Evolutionary conservation across 176 grass and related monocot species (phyloP), one percentile per base, ranked within the genome.

Genomic region (Cenchrus purpureus): DNA sequence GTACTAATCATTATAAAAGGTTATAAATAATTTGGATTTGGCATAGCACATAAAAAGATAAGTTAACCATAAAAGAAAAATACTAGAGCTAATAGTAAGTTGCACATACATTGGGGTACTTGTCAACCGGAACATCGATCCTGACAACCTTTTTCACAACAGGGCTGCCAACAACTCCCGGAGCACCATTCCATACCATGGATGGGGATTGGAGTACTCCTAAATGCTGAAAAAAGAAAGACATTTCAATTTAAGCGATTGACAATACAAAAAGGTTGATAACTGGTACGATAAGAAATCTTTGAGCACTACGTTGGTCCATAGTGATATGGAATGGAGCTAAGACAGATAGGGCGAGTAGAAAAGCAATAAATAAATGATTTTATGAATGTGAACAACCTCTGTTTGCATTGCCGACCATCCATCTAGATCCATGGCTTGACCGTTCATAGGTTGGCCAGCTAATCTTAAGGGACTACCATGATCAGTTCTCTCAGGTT

Each of bases 381-480:
- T 72, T 54, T 68, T 20, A 65, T 91, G 73, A 70, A 87, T 68
- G 40, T 65, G 11, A 4, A 82, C 53, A 65, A 99, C 97, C 90
- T 99, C 94, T 55, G 86, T 92, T 81, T 94, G 91, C 83, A 94
- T 94, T 79, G 81, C 93, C 8, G 89, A 82, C 88, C 86, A 92
- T 55, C 87, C 84, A 67, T 99, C 97, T 62, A 96, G 51, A 77
- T 99, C 94, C 97, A 99, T 96, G 20, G 91, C 90, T 87, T 92
- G 90, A 79, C 90, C 79, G 73, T 89, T 92, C 66, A 87, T 68
- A 77, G 88, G 71, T 68, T 96, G 86, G 61, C 85, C 81, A 82
- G 79, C 51, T 87, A 94, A 49, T 84, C 93, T 96, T 83, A 96
- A 83, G 25, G 91, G 94, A 68, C 83, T 94, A 70, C 78, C 88